A percentile compares a stretch with the other conserved stretches of the same genome.
Evolutionary conservation across 495 filamentous ascomycete species (phyloP).

Genomic region (Aspergillus saccharolyticus): DNA sequence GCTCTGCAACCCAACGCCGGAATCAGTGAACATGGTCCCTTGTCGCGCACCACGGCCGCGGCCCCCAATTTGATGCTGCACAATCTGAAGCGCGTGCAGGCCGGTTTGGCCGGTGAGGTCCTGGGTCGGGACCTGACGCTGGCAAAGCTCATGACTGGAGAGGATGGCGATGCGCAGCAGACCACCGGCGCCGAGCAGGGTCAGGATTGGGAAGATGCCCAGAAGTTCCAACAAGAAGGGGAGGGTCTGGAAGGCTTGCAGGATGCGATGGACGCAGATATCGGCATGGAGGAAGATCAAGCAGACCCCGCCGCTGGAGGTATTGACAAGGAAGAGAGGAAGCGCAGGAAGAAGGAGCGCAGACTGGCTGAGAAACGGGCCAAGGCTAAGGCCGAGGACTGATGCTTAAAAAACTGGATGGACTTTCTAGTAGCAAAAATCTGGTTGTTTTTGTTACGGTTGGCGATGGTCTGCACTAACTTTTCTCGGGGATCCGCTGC

Average conservation of each 20-base stretch:
- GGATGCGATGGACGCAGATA: constrained; percentile 24
- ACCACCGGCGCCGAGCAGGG: constrained; percentile 14
- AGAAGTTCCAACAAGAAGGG: constrained; percentile 42
- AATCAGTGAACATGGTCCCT: constrained; percentile 56
- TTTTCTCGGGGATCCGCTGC: not conserved
- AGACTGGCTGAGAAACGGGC: constrained; percentile 39
- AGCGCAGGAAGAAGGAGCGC: constrained; percentile 49
- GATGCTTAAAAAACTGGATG: constrained; percentile 5
- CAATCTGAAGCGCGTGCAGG: constrained; percentile 61
- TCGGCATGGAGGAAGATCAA: constrained; percentile 19
- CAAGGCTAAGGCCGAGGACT: constrained; percentile 35
- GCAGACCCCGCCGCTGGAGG: constrained; percentile 21
- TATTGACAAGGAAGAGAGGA: constrained; percentile 46
- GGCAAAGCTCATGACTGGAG: constrained; percentile 32
- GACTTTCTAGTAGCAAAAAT: not conserved
- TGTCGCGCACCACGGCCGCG: constrained; percentile 48
- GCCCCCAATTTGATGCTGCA: constrained; percentile 55
- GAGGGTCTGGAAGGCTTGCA: constrained; percentile 28
- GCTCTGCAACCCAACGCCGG: constrained; percentile 62
- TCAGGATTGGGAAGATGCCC: constrained; percentile 48
- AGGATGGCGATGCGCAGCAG: constrained; percentile 23
- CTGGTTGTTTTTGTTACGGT: not conserved
- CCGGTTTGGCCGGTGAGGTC: constrained; percentile 56
- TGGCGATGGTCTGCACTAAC: not conserved
- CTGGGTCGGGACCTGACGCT: constrained; percentile 45